phyloP scores from a whole-genome alignment of 1,284 basidiomycete species.

The Trichosporon sp. region DNA sequence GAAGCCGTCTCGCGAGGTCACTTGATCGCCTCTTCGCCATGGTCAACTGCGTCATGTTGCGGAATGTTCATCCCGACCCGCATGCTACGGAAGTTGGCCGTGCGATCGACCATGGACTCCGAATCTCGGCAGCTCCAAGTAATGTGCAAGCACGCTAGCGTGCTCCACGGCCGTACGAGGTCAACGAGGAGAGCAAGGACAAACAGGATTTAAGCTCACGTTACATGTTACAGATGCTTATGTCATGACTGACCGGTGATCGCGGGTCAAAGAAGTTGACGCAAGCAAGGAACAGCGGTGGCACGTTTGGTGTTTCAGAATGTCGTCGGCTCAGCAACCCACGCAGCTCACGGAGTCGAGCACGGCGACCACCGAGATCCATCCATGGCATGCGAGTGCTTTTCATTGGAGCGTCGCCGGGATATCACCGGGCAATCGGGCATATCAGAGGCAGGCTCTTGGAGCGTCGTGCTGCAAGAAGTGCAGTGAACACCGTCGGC shows the following conservation, averaged over 20 bases:
- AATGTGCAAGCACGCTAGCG: background rate
- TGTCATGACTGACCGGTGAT: background rate
- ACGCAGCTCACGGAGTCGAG: background rate
- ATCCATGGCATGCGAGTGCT: background rate
- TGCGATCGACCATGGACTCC: background rate
- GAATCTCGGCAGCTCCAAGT: background rate
- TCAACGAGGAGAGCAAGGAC: background rate
- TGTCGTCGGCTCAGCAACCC: background rate
- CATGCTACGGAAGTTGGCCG: background rate
- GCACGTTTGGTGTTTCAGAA: constrained; percentile 14
- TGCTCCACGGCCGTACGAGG: background rate
- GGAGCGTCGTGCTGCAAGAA: background rate
- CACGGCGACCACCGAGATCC: background rate
- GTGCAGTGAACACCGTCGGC: background rate
- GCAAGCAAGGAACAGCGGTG: background rate
- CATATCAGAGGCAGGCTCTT: background rate
- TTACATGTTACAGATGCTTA: background rate
- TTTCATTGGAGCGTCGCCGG: background rate
- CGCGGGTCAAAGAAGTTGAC: background rate
- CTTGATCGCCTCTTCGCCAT: background rate
- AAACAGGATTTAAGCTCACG: background rate
- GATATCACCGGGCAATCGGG: too few relatives aligned
- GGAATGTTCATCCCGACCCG: background rate
- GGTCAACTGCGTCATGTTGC: background rate
- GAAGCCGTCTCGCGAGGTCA: background rate